Evolutionary conservation across 2,329 filamentous ascomycete genomes (phyloP), one percentile per base, ranked within the genome.

Genomic region (Colletotrichum sp.): DNA sequence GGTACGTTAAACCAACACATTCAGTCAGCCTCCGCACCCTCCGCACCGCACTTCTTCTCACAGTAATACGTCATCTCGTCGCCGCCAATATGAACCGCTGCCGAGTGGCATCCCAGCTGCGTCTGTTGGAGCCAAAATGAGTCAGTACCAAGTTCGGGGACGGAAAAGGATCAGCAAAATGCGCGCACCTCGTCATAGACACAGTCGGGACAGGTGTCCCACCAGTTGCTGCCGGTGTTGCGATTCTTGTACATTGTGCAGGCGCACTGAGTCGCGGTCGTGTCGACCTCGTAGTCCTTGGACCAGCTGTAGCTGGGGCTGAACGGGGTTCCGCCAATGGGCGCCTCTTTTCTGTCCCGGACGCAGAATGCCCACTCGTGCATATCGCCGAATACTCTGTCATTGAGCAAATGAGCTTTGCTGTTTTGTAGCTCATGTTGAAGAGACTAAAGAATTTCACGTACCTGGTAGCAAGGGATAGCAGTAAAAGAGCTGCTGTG

Each of bases 191-290:
- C 56, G 56, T 61, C 71, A 8, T 67, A 76, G 6, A n/a, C 39
- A 56, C 77, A 77, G 34, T 77, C 77, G 6, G 76, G 70, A 65
- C 77, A 78, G 9, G 61, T 64, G 25, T 78, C 77, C 76, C 76
- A 77, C n/a, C 70, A 62, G 8, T 78, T 76, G 65, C 65, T 72
- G 22, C 77, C 77, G 5, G 77, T 78, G 70, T 76, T 77, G 65
- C 77, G 77, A 4, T 39, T 25, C 32, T 39, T 74, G 67, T 78
- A 78, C 9, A 55, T 28, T 32, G 61, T 43, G 43, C 77, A 78
- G 22, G 77, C 77, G 69, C 77, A 78, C 25, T 68, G 36, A 8
- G 77, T 78, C 4, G 62, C 77, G 15, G 71, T 62, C 10, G 36
- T 43, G 8, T 58, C 10, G 60, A 76, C 72, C 30, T 68, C 73